These are phyloP conservation scores for Sphaerobolus stellatus DNA, from an alignment of 1,284 basidiomycete species.

Conservation along the genomic window DNA sequence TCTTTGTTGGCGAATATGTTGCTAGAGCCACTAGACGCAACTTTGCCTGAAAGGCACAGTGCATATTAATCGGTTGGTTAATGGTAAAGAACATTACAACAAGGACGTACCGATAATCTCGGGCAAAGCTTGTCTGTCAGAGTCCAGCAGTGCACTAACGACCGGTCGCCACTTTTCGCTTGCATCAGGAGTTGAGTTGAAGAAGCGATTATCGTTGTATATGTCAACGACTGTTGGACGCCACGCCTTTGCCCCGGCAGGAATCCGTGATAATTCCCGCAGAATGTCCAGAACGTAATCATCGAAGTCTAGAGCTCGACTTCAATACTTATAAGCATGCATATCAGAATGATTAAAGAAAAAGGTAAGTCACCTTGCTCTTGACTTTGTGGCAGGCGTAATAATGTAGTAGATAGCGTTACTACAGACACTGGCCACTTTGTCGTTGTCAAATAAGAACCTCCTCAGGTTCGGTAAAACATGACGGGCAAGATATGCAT, in stretches of 20 bases:
- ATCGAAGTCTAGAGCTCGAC: conserved; percentile 71
- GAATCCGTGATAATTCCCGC: conserved; percentile 76
- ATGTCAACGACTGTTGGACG: conserved; percentile 76
- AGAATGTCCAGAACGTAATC: conserved; percentile 67
- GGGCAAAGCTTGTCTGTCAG: conserved; percentile 83
- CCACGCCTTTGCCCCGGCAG: conserved; percentile 85
- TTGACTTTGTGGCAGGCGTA: conserved; percentile 75
- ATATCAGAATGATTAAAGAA: conserved; percentile 11
- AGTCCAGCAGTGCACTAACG: conserved; percentile 77
- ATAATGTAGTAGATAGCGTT: conserved; percentile 88
- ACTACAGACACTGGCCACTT: conserved; percentile 71
- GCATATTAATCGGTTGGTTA: no score
- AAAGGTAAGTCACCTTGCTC: conserved; percentile 50
- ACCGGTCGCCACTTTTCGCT: conserved; percentile 76
- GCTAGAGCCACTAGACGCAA: conserved; percentile 83
- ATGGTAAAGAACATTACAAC: neutral
- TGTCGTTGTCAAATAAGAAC: conserved; percentile 85
- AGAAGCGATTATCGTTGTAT: conserved; percentile 85
- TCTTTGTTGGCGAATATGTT: conserved; percentile 98
- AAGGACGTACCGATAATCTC: conserved; percentile 72
- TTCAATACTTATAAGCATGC: neutral
- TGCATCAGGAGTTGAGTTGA: conserved; percentile 63
- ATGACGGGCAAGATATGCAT: conserved; percentile 67
- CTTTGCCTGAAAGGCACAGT: conserved; percentile 55
- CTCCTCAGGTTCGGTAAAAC: conserved; percentile 78